phyloP scores from a whole-genome alignment of 768 basidiomycete genomes.

The Imleria badia region DNA sequence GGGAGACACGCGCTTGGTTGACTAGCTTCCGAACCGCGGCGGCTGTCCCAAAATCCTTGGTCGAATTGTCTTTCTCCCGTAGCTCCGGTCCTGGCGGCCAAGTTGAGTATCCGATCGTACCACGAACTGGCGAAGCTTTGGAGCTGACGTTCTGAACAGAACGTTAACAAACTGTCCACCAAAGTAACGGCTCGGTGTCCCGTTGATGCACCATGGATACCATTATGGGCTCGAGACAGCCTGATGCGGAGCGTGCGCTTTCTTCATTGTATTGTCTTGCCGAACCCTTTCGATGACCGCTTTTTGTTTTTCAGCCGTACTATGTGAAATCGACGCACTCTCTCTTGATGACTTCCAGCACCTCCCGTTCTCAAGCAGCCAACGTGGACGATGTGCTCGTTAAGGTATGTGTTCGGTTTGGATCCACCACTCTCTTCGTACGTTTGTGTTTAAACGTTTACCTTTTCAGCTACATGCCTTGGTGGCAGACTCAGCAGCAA shows the following conservation, averaged over 20 bases:
- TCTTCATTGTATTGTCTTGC: background rate
- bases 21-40: slow-evolving; percentile 39
- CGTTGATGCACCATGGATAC: slow-evolving; percentile 64
- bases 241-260: slow-evolving; percentile 50
- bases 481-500: slow-evolving; percentile 23
- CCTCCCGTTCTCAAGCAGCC: slow-evolving; percentile 73
- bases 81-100: slow-evolving; percentile 88
- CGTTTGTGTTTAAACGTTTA: background rate
- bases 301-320: slow-evolving; percentile 44
- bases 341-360: slow-evolving; percentile 66
- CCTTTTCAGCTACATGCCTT: slow-evolving; percentile 28
- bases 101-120: slow-evolving; percentile 39
- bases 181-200: slow-evolving; percentile 68
- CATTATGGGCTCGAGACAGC: slow-evolving; percentile 55
- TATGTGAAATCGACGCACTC: slow-evolving; percentile 69
- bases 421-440: background rate
- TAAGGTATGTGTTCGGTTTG: slow-evolving; percentile 44
- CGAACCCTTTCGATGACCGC: background rate
- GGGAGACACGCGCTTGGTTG: slow-evolving; percentile 56
- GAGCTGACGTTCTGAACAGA: slow-evolving; percentile 41
- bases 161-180: slow-evolving; percentile 89
- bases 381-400: slow-evolving; percentile 71
- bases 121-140: background rate
- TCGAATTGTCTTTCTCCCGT: slow-evolving; percentile 67
- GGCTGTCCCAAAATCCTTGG: slow-evolving; percentile 30